Percentiles rank a stretch among this genome's conserved stretches.
Evolutionary conservation across 2,329 filamentous ascomycete genomes (phyloP).

Genomic region (Aspergillus sergii): DNA sequence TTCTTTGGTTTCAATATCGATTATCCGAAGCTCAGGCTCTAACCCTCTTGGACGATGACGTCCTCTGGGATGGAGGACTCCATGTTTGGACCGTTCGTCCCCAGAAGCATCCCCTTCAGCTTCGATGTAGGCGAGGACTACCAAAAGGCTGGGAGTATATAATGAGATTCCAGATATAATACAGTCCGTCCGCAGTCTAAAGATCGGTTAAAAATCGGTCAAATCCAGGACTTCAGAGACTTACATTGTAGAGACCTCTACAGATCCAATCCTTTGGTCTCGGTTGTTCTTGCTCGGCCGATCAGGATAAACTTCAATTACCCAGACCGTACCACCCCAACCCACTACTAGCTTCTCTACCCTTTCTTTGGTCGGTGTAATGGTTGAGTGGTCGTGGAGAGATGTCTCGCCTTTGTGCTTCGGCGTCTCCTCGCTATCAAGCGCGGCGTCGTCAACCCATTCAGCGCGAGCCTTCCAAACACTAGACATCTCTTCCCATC

Average conservation of each 20-base stretch:
- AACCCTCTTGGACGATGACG: conserved; percentile 75
- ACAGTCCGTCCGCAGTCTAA: conserved; percentile 89
- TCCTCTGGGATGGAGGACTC: conserved; percentile 62
- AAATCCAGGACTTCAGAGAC: conserved; percentile 38
- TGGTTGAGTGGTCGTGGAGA: conserved; percentile 45
- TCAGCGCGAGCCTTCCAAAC: conserved; percentile 92
- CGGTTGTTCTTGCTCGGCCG: conserved; percentile 67
- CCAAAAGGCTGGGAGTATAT: conserved; percentile 87
- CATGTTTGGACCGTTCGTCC: conserved; percentile 46
- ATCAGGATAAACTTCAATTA: conserved; percentile 84
- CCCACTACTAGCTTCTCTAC: conserved; percentile 83
- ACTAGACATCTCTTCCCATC: conserved; percentile 94
- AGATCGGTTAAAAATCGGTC: conserved; percentile 28
- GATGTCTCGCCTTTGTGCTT: conserved; percentile 29
- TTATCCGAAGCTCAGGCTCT: conserved; percentile 85
- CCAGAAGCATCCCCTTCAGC: conserved; percentile 66
- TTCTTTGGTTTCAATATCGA: conserved; percentile 80
- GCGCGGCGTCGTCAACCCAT: conserved; percentile 83
- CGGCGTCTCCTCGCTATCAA: conserved; percentile 71
- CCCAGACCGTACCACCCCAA: conserved; percentile 96
- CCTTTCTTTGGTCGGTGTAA: conserved; percentile 40
- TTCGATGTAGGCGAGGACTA: conserved; percentile 88
- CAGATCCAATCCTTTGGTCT: conserved; percentile 73
- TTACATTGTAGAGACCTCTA: conserved; percentile 91
- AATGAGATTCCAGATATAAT: conserved; percentile 96